Evolutionary conservation across 164 flowering plant species (phyloP), one percentile per base, ranked within the genome.

Genomic region (Warburgia ugandensis): DNA sequence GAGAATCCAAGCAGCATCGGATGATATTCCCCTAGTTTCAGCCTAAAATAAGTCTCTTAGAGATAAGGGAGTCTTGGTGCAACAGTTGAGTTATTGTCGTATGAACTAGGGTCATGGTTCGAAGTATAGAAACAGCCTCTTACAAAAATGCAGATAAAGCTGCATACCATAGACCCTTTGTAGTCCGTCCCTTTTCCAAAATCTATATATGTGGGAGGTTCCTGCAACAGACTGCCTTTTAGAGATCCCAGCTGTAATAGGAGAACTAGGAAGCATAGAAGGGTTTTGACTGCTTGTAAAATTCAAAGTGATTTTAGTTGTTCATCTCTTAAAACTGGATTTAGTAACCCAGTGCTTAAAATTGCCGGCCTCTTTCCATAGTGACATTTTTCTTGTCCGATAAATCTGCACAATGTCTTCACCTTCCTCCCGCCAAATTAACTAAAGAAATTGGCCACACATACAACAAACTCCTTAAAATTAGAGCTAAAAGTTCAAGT

Each of bases 1-100:
- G 54, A 79, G 69, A 55, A 67, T 82, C 4, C 63, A 60, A 58
- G 79, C 54, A 52, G 78, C 98, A 14, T 52, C 81, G 48, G 75
- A 77, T 59, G 73, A 67, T 11, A 53, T 92, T 48, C 98, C 98
- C 32, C 58, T 19, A 59, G 57, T 70, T 28, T 31, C 32, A n/a
- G 32, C 47, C 30, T 61, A 43, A 51, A 33, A 6, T 47, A 20
- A 42, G 14, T 5, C 32, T 23, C 22, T 31, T n/a, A 48, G n/a
- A n/a, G n/a, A n/a, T n/a, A n/a, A n/a, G n/a, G n/a, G n/a, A n/a
- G n/a, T n/a, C n/a, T n/a, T n/a, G n/a, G n/a, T n/a, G n/a, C n/a
- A n/a, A n/a, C n/a, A n/a, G n/a, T n/a, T n/a, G n/a, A n/a, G n/a
- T n/a, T n/a, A n/a, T n/a, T n/a, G n/a, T n/a, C n/a, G n/a, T n/a